These are phyloP conservation scores for Silene coronaria DNA, from an alignment of 179 eudicot species.

Conservation along the genomic window DNA sequence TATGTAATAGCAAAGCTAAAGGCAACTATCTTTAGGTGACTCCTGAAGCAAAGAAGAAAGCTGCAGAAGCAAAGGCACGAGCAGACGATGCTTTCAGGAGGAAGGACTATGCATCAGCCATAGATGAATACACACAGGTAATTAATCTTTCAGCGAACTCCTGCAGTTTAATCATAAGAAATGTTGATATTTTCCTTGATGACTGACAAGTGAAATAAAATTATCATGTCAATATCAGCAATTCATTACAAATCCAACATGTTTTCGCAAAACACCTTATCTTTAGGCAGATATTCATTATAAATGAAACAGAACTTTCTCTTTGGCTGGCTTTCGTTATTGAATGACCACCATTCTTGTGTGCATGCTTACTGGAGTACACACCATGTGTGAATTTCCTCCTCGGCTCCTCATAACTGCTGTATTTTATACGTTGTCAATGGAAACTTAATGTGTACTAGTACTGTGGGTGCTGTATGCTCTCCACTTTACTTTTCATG, in stretches of 20 bases:
- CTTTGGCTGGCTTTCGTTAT: too few relatives aligned
- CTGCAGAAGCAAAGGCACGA: slow-evolving; percentile 79
- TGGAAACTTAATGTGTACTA: too few relatives aligned
- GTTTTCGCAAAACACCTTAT: neutral
- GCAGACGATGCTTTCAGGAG: slow-evolving; percentile 74
- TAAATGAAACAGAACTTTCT: too few relatives aligned
- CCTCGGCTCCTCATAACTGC: neutral
- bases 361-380: neutral
- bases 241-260: neutral
- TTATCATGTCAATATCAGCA: neutral
- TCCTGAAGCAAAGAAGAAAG: slow-evolving; percentile 74
- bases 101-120: slow-evolving; percentile 58
- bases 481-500: too few relatives aligned
- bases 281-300: neutral
- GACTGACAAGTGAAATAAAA: neutral
- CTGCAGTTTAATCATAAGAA: neutral
- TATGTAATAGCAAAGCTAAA: neutral
- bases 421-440: neutral
- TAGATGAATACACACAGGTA: slow-evolving; percentile 92
- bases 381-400: neutral
- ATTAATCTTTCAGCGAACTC: neutral
- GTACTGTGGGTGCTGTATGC: too few relatives aligned
- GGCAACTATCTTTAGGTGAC: slow-evolving; percentile 42
- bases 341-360: neutral
- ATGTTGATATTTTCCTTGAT: neutral